Percentiles rank a stretch among this genome's conserved stretches.
These are phyloP conservation scores for Metschnikowia henanensis DNA, from an alignment of 805 yeast genomes.

Conservation along the genomic window DNA sequence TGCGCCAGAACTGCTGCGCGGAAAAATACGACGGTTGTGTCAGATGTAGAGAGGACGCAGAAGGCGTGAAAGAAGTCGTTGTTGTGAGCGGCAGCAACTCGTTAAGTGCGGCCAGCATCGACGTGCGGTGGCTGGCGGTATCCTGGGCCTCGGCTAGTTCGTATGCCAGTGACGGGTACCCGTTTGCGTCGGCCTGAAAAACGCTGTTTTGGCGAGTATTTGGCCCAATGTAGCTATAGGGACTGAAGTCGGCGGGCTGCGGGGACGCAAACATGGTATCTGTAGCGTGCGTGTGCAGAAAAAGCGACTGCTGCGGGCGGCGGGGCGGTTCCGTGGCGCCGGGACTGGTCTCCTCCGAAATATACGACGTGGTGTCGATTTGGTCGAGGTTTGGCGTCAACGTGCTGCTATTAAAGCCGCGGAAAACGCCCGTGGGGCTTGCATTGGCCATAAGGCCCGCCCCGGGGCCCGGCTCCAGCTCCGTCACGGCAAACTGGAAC, in stretches of 20 bases:
- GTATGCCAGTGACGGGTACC: background rate
- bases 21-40: constrained; percentile 44
- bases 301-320: background rate
- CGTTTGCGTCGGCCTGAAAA: background rate
- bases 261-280: background rate
- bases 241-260: background rate
- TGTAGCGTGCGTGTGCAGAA: background rate
- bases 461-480: background rate
- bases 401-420: background rate
- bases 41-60: constrained; percentile 40
- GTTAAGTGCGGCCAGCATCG: constrained; percentile 14
- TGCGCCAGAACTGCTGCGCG: constrained; percentile 42
- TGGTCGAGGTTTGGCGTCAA: background rate
- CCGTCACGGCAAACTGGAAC: constrained; percentile 4
- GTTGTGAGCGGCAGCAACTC: constrained; percentile 45
- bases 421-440: background rate
- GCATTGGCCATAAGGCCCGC: background rate
- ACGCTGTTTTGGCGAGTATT: background rate
- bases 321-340: background rate
- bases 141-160: constrained; percentile 3
- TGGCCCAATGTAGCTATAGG: background rate
- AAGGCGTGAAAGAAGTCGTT: constrained; percentile 43
- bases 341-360: constrained; percentile 6
- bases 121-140: constrained; percentile 16
- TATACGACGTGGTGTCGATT: background rate